Conservation (phyloP, 1,284 basidiomycete species). For the Cutaneotrichosporon sp. region DNA sequence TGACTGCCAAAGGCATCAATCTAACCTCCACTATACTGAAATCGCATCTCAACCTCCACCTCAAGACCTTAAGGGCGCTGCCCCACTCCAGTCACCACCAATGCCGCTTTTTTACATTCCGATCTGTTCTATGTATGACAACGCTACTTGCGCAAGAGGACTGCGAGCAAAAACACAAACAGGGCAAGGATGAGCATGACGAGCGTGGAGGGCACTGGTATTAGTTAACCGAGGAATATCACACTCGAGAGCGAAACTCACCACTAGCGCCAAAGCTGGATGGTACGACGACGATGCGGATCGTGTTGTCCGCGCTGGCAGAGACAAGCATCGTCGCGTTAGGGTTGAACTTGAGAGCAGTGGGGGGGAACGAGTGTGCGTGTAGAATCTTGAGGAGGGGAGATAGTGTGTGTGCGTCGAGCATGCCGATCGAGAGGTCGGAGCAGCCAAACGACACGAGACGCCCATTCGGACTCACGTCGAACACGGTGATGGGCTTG, state of each 20-base stretch:
- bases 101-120: not conserved
- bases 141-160: slow-evolving; percentile 12
- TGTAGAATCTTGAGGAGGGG: slow-evolving; percentile 83
- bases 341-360: slow-evolving; percentile 83
- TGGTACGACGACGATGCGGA: slow-evolving; percentile 78
- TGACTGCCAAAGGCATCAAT: not conserved
- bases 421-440: slow-evolving; percentile 77
- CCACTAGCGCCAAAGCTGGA: slow-evolving; percentile 43
- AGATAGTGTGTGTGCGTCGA: slow-evolving; percentile 79
- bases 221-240: slow-evolving; percentile 14
- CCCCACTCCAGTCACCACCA: not conserved
- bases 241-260: slow-evolving; percentile 27
- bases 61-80: not conserved
- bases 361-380: slow-evolving; percentile 93
- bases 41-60: not conserved
- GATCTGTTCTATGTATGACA: slow-evolving; percentile 1
- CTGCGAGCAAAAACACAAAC: slow-evolving; percentile 11
- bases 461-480: slow-evolving; percentile 82
- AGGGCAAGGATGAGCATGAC: slow-evolving; percentile 17
- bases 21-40: slow-evolving; percentile 7
- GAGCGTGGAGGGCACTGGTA: slow-evolving; percentile 2
- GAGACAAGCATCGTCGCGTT: slow-evolving; percentile 78
- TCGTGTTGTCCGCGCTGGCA: slow-evolving; percentile 85
- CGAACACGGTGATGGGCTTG: slow-evolving; percentile 79
- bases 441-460: slow-evolving; percentile 83